Evolutionary conservation across 1,284 basidiomycete species (phyloP).

Genomic region (Boletus smithii): DNA sequence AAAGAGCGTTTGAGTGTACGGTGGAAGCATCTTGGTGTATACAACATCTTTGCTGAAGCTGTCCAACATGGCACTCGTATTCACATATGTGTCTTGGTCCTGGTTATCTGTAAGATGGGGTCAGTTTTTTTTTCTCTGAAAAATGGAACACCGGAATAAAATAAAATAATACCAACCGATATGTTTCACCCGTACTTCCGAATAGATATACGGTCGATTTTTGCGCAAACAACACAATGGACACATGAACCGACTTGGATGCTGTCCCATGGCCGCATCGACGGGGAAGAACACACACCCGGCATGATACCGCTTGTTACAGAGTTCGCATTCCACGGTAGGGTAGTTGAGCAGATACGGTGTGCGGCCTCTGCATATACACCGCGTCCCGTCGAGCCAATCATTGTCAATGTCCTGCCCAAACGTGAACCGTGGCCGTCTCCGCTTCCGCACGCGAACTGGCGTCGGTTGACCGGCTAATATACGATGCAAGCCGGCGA

Average conservation of each 20-base stretch:
- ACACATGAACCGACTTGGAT: slow-evolving; percentile 52
- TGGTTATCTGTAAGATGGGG: slow-evolving; percentile 37
- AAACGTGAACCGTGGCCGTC: slow-evolving; percentile 68
- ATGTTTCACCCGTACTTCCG: slow-evolving; percentile 69
- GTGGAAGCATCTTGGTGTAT: slow-evolving; percentile 60
- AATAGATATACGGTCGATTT: slow-evolving; percentile 62
- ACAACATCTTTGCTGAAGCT: slow-evolving; percentile 68
- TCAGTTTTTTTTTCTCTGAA: slow-evolving; percentile 8
- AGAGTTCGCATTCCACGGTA: slow-evolving; percentile 63
- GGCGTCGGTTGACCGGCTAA: slow-evolving; percentile 62
- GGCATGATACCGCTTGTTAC: slow-evolving; percentile 65
- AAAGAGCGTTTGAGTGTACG: slow-evolving; percentile 64
- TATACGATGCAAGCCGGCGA: slow-evolving; percentile 74
- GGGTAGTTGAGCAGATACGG: slow-evolving; percentile 55
- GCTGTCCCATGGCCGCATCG: slow-evolving; percentile 33
- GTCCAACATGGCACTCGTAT: slow-evolving; percentile 69
- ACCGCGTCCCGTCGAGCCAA: slow-evolving; percentile 71
- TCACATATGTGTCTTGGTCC: slow-evolving; percentile 57
- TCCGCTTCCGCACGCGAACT: slow-evolving; percentile 54
- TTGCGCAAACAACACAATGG: slow-evolving; percentile 74
- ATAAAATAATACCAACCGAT: slow-evolving; percentile 44
- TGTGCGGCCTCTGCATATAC: slow-evolving; percentile 73
- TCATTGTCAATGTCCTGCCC: slow-evolving; percentile 72
- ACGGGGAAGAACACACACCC: slow-evolving; percentile 71
- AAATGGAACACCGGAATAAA: neutral